Base-by-base conservation (phyloP, 2,329 filamentous ascomycete genomes). In the Fusarium sp. region DNA sequence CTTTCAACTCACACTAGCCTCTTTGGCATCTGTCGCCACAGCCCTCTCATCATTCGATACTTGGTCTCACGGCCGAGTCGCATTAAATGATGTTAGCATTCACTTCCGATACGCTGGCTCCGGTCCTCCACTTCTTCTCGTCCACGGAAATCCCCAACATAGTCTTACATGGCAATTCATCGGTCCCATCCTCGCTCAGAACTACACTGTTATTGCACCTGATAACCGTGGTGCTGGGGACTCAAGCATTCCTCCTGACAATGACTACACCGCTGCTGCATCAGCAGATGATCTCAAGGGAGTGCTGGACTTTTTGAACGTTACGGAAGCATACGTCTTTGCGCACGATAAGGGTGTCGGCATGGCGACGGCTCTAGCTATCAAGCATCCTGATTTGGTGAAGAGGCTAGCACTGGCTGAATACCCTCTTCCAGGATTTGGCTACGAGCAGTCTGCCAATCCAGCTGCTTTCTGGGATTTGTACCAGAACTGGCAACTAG, bases 281-380 rank as follows among this genome's bases (percentile, higher is more conserved):
- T 78, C 79, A 32, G 83, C 82, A 61, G 73, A 75, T 18, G 76
- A 83, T 43, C 76, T 83, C 8, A 78, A 79, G 25, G 77, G 76
- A 14, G 67, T 85, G 0, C 75, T 85, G 43, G 80, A 82, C 38
- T 84, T 84, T 44, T 68, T 85, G 10, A 81, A 82, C 24, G 74
- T 84, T 9, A 79, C 79, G 4, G 79, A 77, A 27, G 74, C 81
- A 3, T 83, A 83, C 61, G 79, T 85, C 0, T 80, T 85, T 65
- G 76, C 80, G 1, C 83, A 85, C 64, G 83, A 86, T 59, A 85
- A 84, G 59, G 83, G 83, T 18, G 79, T 78, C 6, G 83, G 83
- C 0, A 75, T 82, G 30, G 82, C 82, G 4, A 70, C 79, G 1
- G 81, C 82, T 0, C 76, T 85, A 0, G 81, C 82, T 1, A 73